Evolutionary conservation across 75 land plant genomes (phyloP).

Genomic region (Picea sitchensis): DNA sequence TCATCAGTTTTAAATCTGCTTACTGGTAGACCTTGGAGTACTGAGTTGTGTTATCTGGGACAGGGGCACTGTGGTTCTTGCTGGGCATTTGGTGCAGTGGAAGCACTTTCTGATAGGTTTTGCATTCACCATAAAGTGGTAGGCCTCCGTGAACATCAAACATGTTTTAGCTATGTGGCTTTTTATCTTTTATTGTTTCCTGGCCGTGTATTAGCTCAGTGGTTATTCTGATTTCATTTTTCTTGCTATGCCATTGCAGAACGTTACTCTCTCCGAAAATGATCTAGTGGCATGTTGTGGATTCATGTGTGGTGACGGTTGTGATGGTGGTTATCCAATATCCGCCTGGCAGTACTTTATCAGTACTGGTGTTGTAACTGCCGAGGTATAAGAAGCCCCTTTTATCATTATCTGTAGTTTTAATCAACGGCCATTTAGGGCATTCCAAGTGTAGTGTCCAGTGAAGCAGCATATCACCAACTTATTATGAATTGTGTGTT

Average conservation of each 20-base stretch:
- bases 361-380: constrained; percentile 87
- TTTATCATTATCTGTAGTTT: neutral
- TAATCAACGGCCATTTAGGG: neutral
- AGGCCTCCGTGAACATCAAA: constrained; percentile 6
- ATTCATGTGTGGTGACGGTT: constrained; percentile 89
- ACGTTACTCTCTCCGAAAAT: constrained; percentile 77
- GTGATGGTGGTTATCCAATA: constrained; percentile 89
- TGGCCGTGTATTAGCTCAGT: neutral
- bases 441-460: neutral
- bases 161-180: neutral
- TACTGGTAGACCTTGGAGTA: too few species aligned
- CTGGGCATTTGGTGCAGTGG: constrained; percentile 99
- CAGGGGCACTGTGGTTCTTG: constrained; percentile 99
- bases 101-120: constrained; percentile 89
- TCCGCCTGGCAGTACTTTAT: constrained; percentile 91
- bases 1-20: neutral
- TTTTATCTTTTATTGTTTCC: neutral
- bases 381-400: constrained; percentile 44
- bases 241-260: constrained; percentile 38
- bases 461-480: neutral
- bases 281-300: constrained; percentile 96
- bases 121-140: constrained; percentile 85
- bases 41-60: too few species aligned
- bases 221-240: neutral
- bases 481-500: neutral